Evolutionary conservation across 495 filamentous ascomycete genomes (phyloP), one percentile per base, ranked within the genome.

Genomic region (Staphylotrichum longicolle): DNA sequence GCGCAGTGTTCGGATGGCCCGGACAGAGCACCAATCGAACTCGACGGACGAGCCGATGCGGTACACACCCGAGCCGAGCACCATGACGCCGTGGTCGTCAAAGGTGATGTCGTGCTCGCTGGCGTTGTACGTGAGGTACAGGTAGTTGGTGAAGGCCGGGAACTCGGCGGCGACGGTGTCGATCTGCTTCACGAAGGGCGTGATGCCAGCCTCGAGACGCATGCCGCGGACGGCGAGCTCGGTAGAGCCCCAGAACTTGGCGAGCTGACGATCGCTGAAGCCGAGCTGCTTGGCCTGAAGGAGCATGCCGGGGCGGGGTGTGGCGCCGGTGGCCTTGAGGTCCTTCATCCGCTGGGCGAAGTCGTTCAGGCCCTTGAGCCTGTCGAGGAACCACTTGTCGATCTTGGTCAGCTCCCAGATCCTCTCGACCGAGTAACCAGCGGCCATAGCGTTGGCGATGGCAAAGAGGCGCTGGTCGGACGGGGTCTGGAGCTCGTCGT

Each of bases 21-120:
- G 83, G 40, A 98, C 94, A n/a, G 94, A 96, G 72, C 94, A 98
- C 94, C 94, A 98, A 73, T 98, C 94, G 72, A 98, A 98, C 71
- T 98, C 94, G 55, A 98, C 94, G 0, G 93, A 96, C 1, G 93
- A 96, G 50, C 94, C 94, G 67, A 98, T 98, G 64, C 94, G 85
- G 78, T 98, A 98, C 27, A 98, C 94, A 72, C 94, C 94, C 14
- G 94, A 98, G 12, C 94, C 94, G 27, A 98, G 80, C 7, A 98
- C 94, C 93, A 98, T 98, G 33, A 87, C 85, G 70, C 94, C 94
- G 60, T 90, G 85, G 68, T 98, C 94, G 35, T 90, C 78, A 64
- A 98, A 97, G 10, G 68, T 71, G 57, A 98, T 78, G 68, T 98
- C 94, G 62, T 92, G 88, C 73, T 93, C 89, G 20, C 85, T 86